These are phyloP conservation scores for Citrus mangshanensis DNA, from an alignment of 345 rosid genomes.

Conservation along the genomic window DNA sequence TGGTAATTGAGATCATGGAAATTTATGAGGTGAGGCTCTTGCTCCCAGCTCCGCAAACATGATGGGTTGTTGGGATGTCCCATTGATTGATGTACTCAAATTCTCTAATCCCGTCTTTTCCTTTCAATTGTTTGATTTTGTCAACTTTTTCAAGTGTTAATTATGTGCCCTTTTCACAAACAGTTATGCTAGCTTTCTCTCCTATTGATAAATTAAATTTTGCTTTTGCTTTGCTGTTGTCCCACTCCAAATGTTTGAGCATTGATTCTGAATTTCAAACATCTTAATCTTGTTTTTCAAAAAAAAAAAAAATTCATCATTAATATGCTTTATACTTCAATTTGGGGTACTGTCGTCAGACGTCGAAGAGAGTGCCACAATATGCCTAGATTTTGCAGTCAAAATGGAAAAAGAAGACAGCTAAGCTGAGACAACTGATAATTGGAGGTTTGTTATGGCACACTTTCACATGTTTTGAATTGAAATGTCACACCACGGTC, in stretches of 20 bases:
- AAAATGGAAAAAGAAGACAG: background rate
- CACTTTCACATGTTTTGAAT: constrained; percentile 17
- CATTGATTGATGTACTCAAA: constrained; percentile 20
- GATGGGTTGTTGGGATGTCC: constrained; percentile 55
- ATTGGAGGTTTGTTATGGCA: constrained; percentile 4
- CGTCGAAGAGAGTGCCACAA: constrained; percentile 25
- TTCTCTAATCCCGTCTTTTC: constrained; percentile 21
- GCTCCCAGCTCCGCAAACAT: constrained; percentile 39
- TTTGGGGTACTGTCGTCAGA: background rate
- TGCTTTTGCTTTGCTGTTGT: too few relatives aligned
- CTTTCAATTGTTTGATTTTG: background rate
- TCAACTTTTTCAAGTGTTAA: background rate
- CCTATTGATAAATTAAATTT: too few relatives aligned
- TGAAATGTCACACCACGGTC: constrained; percentile 4
- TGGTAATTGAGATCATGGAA: background rate
- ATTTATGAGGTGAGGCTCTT: constrained; percentile 9
- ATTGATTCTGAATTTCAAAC: too few relatives aligned
- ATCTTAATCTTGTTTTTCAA: background rate
- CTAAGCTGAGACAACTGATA: background rate
- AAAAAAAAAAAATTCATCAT: too few relatives aligned
- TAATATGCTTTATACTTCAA: background rate
- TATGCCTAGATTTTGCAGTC: constrained; percentile 28
- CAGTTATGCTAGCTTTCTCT: background rate
- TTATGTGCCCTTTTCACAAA: background rate
- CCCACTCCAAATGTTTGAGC: too few relatives aligned